phyloP scores from a whole-genome alignment of 306 rosid genomes.

The Rosa persica region DNA sequence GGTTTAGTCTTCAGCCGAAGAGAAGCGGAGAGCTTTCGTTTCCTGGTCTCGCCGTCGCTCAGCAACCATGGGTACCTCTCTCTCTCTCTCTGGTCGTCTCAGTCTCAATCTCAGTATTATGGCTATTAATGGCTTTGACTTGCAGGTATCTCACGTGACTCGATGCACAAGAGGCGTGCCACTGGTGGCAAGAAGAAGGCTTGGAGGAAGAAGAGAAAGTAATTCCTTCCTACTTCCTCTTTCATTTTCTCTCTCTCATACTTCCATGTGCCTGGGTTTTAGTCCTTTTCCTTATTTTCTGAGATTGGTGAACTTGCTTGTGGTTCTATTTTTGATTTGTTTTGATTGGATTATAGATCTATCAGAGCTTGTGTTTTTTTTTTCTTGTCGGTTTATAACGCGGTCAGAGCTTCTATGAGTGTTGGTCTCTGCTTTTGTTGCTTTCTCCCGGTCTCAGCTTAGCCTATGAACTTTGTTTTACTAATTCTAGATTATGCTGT shows the following conservation, averaged over 20 bases:
- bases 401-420: background rate
- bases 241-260: background rate
- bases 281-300: background rate
- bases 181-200: conserved; percentile 56
- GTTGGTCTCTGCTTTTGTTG: background rate
- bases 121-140: conserved; percentile 4
- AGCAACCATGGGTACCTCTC: conserved; percentile 14
- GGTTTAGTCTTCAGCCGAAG: background rate
- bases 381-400: background rate
- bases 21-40: background rate
- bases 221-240: background rate
- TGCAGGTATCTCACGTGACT: conserved; percentile 50
- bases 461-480: background rate
- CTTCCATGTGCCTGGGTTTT: background rate
- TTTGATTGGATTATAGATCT: background rate
- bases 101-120: background rate
- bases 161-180: conserved; percentile 53
- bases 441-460: background rate
- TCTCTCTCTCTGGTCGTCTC: background rate
- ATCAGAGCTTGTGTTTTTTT: background rate
- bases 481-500: background rate
- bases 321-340: too few relatives aligned
- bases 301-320: background rate
- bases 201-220: conserved; percentile 55
- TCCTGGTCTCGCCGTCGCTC: background rate